A percentile compares a stretch with the other conserved stretches of the same genome.
Evolutionary conservation across 371 early-diverging fungal species (phyloP).

Genomic region (Rhizomucor pusillus): DNA sequence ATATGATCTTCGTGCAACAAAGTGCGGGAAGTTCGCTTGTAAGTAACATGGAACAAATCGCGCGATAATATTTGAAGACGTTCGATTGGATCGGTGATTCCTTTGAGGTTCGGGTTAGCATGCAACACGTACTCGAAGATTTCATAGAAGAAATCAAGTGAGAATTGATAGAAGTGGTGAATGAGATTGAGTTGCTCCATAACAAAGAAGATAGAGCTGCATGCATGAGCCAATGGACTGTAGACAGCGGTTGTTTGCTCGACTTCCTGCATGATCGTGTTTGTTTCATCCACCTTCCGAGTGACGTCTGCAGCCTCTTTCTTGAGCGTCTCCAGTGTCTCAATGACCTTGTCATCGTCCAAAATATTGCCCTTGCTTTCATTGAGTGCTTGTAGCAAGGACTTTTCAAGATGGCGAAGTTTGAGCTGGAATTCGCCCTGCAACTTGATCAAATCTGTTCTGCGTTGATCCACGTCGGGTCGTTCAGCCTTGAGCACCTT

Average conservation of each 20-base stretch:
- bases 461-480: slow-evolving; percentile 92
- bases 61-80: slow-evolving; percentile 76
- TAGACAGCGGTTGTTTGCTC: slow-evolving; percentile 88
- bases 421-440: slow-evolving; percentile 96
- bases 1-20: slow-evolving; percentile 91
- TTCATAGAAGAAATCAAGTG: slow-evolving; percentile 94
- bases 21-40: slow-evolving; percentile 78
- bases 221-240: slow-evolving; percentile 89
- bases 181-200: slow-evolving; percentile 91
- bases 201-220: slow-evolving; percentile 93
- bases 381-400: slow-evolving; percentile 89
- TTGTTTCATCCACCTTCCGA: slow-evolving; percentile 91
- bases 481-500: slow-evolving; percentile 92
- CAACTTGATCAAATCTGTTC: slow-evolving; percentile 89
- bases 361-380: slow-evolving; percentile 95
- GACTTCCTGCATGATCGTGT: slow-evolving; percentile 92
- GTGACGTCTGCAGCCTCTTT: slow-evolving; percentile 94
- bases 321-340: slow-evolving; percentile 92
- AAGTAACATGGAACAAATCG: slow-evolving; percentile 86
- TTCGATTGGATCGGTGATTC: slow-evolving; percentile 67
- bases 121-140: slow-evolving; percentile 90
- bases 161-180: slow-evolving; percentile 97
- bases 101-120: slow-evolving; percentile 71
- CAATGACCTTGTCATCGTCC: slow-evolving; percentile 95
- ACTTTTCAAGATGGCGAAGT: slow-evolving; percentile 91